A percentile compares a stretch with the other conserved stretches of the same genome.
These are phyloP conservation scores for Lactifluus piperatus DNA, from an alignment of 768 basidiomycete genomes.

Conservation along the genomic window DNA sequence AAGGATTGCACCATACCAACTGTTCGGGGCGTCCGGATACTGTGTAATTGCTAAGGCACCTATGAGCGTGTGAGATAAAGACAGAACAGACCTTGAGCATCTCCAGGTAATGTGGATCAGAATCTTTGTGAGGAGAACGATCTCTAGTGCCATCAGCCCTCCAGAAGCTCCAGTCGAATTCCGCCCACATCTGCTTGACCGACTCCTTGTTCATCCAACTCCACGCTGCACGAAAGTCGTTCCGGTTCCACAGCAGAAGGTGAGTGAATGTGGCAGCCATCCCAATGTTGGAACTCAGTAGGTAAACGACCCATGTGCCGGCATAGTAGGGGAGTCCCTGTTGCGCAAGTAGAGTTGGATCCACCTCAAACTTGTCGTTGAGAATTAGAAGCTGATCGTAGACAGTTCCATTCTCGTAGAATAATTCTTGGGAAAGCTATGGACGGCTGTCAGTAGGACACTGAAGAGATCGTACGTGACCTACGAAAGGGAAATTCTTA, in stretches of 20 bases:
- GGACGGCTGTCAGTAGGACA: neutral
- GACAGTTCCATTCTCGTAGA: slow-evolving; percentile 22
- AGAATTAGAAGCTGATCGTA: slow-evolving; percentile 25
- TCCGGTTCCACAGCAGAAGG: slow-evolving; percentile 39
- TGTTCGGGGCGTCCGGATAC: slow-evolving; percentile 30
- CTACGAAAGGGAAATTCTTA: slow-evolving; percentile 18
- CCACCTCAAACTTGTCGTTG: slow-evolving; percentile 36
- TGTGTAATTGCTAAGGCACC: slow-evolving; percentile 1
- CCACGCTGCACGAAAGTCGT: slow-evolving; percentile 39
- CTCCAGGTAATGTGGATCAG: slow-evolving; percentile 43
- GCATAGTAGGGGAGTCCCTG: slow-evolving; percentile 42
- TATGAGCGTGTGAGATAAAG: neutral
- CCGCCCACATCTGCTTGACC: slow-evolving; percentile 28
- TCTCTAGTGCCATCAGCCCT: slow-evolving; percentile 27
- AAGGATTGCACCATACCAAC: slow-evolving; percentile 28
- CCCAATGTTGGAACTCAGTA: slow-evolving; percentile 39
- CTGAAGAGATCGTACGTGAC: neutral
- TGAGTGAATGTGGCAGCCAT: slow-evolving; percentile 43
- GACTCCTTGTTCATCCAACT: slow-evolving; percentile 34
- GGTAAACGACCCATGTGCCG: slow-evolving; percentile 38
- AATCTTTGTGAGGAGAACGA: slow-evolving; percentile 25
- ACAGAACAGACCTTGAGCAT: slow-evolving; percentile 37
- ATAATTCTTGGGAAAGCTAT: slow-evolving; percentile 23
- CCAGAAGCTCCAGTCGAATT: slow-evolving; percentile 38
- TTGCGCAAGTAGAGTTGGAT: slow-evolving; percentile 32